phyloP scores from a whole-genome alignment of 2,329 filamentous ascomycete species.

The Colletotrichum abscissum region DNA sequence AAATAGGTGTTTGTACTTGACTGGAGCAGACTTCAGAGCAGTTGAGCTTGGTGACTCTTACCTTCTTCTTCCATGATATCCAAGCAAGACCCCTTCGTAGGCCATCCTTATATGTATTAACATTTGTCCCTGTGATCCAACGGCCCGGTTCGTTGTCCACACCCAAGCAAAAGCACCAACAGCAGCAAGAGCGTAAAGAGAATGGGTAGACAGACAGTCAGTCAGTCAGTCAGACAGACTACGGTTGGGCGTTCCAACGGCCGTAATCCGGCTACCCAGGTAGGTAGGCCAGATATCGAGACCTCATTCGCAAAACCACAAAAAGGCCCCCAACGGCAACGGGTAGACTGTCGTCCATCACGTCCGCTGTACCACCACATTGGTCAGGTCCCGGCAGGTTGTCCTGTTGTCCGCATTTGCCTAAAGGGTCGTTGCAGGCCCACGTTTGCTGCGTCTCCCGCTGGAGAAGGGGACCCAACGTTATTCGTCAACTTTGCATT shows the following conservation, averaged over 20 bases:
- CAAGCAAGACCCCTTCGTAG: not conserved
- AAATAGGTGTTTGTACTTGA: not conserved
- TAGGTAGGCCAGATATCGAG: not conserved
- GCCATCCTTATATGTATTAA: not conserved
- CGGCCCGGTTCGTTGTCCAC: too few species aligned
- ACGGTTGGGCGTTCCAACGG: not conserved
- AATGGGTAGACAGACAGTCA: too few species aligned
- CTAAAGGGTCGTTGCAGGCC: not conserved
- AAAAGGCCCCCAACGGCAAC: not conserved
- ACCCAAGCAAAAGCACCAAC: not conserved
- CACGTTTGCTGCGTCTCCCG: not conserved
- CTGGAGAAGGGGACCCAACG: not conserved
- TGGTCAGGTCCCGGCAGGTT: not conserved
- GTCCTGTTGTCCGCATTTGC: not conserved
- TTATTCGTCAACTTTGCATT: not conserved
- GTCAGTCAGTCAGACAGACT: not conserved
- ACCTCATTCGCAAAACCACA: not conserved
- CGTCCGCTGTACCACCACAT: not conserved
- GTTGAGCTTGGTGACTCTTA: not conserved
- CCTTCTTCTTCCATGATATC: not conserved
- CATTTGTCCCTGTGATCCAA: not conserved
- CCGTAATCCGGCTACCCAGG: not conserved
- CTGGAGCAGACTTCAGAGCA: not conserved
- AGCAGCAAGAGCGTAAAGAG: not conserved
- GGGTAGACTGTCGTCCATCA: conserved; percentile 35